phyloP scores from a whole-genome alignment of 345 rosid genomes.

The Ailanthus altissimus region DNA sequence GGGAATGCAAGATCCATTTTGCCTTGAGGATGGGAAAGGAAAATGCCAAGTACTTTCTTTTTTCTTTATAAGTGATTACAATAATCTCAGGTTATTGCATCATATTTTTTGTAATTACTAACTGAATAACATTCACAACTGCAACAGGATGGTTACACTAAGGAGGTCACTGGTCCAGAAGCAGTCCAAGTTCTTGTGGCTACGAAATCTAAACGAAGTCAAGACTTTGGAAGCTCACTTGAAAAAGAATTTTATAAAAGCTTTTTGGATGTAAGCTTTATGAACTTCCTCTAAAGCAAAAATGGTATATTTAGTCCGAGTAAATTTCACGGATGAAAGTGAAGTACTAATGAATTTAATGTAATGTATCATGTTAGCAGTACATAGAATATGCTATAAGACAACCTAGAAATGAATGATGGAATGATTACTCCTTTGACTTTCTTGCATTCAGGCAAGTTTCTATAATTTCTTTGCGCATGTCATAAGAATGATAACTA shows the following conservation, averaged over 20 bases:
- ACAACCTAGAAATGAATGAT: background rate
- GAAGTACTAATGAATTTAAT: background rate
- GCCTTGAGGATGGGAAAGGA: conserved; percentile 62
- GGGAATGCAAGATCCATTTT: conserved; percentile 66
- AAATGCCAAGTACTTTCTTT: conserved; percentile 58
- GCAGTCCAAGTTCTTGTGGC: conserved; percentile 82
- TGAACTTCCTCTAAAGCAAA: background rate
- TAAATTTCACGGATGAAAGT: background rate
- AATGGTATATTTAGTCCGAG: background rate
- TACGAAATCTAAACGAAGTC: conserved; percentile 63
- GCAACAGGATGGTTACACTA: conserved; percentile 77
- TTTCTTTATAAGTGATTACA: background rate
- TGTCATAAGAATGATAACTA: background rate
- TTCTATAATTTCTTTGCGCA: background rate
- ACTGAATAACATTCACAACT: background rate
- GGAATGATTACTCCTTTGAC: background rate
- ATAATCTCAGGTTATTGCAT: background rate
- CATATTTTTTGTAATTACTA: background rate
- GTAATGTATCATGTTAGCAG: background rate
- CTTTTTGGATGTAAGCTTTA: conserved; percentile 75
- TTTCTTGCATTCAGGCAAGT: background rate
- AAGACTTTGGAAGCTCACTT: conserved; percentile 45
- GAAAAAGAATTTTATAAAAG: conserved; percentile 65
- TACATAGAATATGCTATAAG: background rate
- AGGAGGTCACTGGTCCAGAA: conserved; percentile 55